Base-by-base conservation (phyloP, 495 filamentous ascomycete genomes). In the Penicillium macrosclerotiorum region DNA sequence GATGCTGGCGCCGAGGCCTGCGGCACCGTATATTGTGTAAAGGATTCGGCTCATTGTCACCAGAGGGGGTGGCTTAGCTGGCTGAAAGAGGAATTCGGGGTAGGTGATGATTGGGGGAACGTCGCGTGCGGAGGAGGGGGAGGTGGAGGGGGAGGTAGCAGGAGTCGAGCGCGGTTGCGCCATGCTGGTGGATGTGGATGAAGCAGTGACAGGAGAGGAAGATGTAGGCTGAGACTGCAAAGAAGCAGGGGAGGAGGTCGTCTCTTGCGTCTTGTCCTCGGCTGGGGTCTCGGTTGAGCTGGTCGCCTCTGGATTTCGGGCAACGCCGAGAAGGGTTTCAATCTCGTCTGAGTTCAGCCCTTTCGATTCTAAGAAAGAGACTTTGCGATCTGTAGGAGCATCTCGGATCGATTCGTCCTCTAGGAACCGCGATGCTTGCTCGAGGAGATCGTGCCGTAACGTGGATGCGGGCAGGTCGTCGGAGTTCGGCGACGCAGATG, bases 61-160 rank as follows among this genome's bases (percentile, higher is more conserved):
- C 2, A 97, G 71, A 0, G 93, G 90, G 1, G 84, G 80, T 6
- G 89, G 82, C 23, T 86, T 88, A 38, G 68, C 54, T 8, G 77
- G 62, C 35, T 82, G 68, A 40, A 77, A 55, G 52, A 97, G 83
- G 68, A 95, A 96, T 66, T 98, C 93, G 36, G 93, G 93, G 68
- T 96, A 97, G 18, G 93, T 98, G 57, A 97, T 86, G 53, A 98
- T 90, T n/a, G 92, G 94, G 17, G 89, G 79, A 16, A 81, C 70
- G 49, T 85, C 79, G 57, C 63, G 69, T 33, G 54, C 33, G 32
- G 63, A 20, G 49, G 65, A 53, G 37, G 68, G 53, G 14, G 54
- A 18, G 12, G 31, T 37, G 51, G 47, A 30, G n/a, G n/a, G n/a
- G 35, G 32, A 40, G 48, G 50, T 29, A 47, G 54, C 30, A 25